Evolutionary conservation across 805 yeast genomes (phyloP).

Genomic region (Tetrapisispora pingtungensis): DNA sequence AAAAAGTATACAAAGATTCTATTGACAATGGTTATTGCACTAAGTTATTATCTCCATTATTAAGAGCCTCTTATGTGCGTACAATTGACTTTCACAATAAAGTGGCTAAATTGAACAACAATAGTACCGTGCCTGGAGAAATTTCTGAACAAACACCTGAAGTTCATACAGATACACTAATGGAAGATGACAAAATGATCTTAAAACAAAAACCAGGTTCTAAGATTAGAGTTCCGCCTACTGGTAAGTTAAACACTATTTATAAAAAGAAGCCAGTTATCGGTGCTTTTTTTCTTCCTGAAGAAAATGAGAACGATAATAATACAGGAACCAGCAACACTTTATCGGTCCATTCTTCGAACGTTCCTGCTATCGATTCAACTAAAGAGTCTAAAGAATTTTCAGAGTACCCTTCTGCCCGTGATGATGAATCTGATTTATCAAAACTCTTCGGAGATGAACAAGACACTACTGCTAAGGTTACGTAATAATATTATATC

Average conservation of each 20-base stretch:
- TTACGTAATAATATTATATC: neutral
- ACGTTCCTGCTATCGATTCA: neutral
- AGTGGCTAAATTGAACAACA: slow-evolving; percentile 4
- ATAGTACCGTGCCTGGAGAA: slow-evolving; percentile 28
- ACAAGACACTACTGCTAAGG: neutral
- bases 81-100: slow-evolving; percentile 36
- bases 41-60: slow-evolving; percentile 46
- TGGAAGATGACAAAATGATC: slow-evolving; percentile 82
- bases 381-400: neutral
- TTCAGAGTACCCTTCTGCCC: neutral
- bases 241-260: slow-evolving; percentile 65
- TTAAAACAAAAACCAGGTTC: slow-evolving; percentile 57
- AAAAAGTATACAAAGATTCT: slow-evolving; percentile 42
- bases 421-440: neutral
- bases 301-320: slow-evolving; percentile 7
- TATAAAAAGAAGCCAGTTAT: slow-evolving; percentile 59
- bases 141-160: slow-evolving; percentile 2
- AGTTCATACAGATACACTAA: slow-evolving; percentile 35
- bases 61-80: slow-evolving; percentile 32
- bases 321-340: too few relatives aligned
- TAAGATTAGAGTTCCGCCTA: slow-evolving; percentile 80
- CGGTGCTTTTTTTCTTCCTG: slow-evolving; percentile 44
- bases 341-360: too few relatives aligned
- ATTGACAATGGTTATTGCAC: slow-evolving; percentile 41
- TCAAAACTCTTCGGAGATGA: neutral